Percentiles rank a stretch among this genome's conserved stretches.
phyloP scores from a whole-genome alignment of 1,284 basidiomycete species.

The Gomphus bonarii region DNA sequence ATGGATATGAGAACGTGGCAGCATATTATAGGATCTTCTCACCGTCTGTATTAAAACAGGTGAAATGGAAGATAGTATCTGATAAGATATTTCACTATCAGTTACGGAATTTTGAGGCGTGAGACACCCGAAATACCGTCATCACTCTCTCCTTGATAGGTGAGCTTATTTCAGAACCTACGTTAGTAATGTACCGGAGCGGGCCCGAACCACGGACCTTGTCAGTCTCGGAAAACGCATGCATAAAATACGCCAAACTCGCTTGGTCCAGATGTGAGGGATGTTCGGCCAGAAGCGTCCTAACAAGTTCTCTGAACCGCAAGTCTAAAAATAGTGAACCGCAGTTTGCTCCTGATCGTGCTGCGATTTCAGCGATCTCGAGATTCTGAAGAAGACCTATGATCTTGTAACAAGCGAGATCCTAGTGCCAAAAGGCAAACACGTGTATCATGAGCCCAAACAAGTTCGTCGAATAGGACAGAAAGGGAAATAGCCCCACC shows the following conservation, averaged over 20 bases:
- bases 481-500: slow-evolving; percentile 29
- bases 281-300: slow-evolving; percentile 58
- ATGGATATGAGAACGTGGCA: neutral
- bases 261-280: slow-evolving; percentile 69
- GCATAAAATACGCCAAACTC: slow-evolving; percentile 75
- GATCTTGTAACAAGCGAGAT: slow-evolving; percentile 70
- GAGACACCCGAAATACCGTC: slow-evolving; percentile 40
- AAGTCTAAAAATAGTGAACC: slow-evolving; percentile 77
- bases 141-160: slow-evolving; percentile 57
- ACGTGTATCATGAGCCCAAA: neutral
- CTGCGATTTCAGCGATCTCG: slow-evolving; percentile 79
- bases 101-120: slow-evolving; percentile 10
- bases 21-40: neutral
- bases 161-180: slow-evolving; percentile 25
- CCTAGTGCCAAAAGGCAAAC: slow-evolving; percentile 23
- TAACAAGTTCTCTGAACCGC: slow-evolving; percentile 68
- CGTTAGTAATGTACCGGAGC: slow-evolving; percentile 10
- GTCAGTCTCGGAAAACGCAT: slow-evolving; percentile 77
- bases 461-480: neutral
- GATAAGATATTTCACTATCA: slow-evolving; percentile 12
- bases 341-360: slow-evolving; percentile 71
- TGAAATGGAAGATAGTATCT: slow-evolving; percentile 77
- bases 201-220: slow-evolving; percentile 29
- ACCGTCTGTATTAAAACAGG: slow-evolving; percentile 62
- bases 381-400: slow-evolving; percentile 63